Evolutionary conservation across 108 stramenopile species (phyloP).

Genomic region (Mediolabrus comicus): DNA sequence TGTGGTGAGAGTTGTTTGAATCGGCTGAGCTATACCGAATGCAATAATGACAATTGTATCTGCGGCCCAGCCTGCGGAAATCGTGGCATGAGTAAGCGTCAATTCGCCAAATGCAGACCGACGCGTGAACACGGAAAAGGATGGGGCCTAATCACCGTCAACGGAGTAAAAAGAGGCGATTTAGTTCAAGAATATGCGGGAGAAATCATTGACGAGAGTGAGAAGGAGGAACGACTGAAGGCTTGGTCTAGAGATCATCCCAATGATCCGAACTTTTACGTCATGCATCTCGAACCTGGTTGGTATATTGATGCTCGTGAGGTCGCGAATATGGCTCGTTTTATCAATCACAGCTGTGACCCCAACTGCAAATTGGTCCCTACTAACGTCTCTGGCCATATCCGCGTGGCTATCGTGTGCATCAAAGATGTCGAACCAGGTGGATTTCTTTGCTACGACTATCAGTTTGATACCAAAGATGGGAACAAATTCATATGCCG

Average conservation of each 20-base stretch:
- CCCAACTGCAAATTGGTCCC: conserved; percentile 88
- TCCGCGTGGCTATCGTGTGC: conserved; percentile 84
- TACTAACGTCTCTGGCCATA: conserved; percentile 81
- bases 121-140: conserved; percentile 84
- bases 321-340: conserved; percentile 82
- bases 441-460: conserved; percentile 91
- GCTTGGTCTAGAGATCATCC: conserved; percentile 79
- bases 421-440: conserved; percentile 69
- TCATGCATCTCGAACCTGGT: conserved; percentile 85
- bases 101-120: conserved; percentile 70
- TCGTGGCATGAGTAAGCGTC: conserved; percentile 61
- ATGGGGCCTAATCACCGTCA: conserved; percentile 83
- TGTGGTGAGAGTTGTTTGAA: conserved; percentile 89
- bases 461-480: conserved; percentile 84
- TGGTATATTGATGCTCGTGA: conserved; percentile 91
- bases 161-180: conserved; percentile 64
- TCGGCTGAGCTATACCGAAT: conserved; percentile 71
- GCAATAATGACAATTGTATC: conserved; percentile 83
- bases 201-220: conserved; percentile 83
- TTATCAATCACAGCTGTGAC: conserved; percentile 95
- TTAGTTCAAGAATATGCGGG: conserved; percentile 91
- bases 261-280: conserved; percentile 92
- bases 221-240: conserved; percentile 68
- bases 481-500: conserved; percentile 66
- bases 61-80: conserved; percentile 83